Conservation (phyloP, 192 early-diverging fungal genomes). For the Coemansia sp. region DNA sequence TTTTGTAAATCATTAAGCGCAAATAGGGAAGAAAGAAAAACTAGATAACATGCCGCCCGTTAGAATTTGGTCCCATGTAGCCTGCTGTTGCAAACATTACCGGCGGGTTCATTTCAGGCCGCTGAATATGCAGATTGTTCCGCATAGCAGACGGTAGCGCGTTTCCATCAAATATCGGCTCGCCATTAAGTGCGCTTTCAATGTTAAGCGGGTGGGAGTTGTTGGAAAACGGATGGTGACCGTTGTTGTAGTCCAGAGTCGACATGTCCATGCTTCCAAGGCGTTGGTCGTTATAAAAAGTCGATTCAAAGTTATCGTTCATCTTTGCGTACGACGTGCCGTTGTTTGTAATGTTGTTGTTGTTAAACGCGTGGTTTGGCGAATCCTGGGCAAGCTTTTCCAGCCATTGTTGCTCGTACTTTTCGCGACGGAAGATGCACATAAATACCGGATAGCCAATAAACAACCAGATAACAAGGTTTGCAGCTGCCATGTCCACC, state of each 20-base stretch:
- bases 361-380: conserved; percentile 18
- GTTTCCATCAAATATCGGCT: conserved; percentile 10
- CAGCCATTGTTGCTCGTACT: conserved; percentile 41
- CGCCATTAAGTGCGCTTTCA: conserved; percentile 7
- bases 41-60: conserved; percentile 20
- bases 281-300: background rate
- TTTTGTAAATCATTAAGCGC: background rate
- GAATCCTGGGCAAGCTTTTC: conserved; percentile 28
- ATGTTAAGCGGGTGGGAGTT: conserved; percentile 1
- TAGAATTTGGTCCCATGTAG: background rate
- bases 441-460: conserved; percentile 30
- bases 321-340: conserved; percentile 11
- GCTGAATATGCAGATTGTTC: conserved; percentile 37
- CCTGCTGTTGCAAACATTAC: conserved; percentile 16
- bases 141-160: conserved; percentile 22
- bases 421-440: conserved; percentile 26
- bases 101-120: conserved; percentile 20
- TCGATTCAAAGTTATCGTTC: background rate
- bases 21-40: background rate
- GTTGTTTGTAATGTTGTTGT: background rate
- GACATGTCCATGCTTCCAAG: conserved; percentile 12
- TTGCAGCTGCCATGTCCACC: conserved; percentile 21
- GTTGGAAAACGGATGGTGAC: conserved; percentile 11
- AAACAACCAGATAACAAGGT: conserved; percentile 34
- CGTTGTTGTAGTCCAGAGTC: background rate